phyloP scores from a whole-genome alignment of 805 yeast genomes.

The Wickerhamiella azyma region DNA sequence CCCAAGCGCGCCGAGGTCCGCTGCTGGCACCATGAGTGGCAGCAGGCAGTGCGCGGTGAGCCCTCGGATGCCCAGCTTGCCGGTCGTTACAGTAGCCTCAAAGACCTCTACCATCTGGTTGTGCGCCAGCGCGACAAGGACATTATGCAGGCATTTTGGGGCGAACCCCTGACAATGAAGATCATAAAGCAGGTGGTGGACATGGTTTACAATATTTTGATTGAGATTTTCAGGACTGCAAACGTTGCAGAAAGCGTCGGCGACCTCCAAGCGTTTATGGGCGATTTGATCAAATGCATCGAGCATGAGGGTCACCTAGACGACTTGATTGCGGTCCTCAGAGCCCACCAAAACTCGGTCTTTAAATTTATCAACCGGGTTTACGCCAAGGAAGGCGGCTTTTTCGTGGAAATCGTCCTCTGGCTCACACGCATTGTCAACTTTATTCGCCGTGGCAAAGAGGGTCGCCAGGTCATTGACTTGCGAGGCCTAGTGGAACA shows the following conservation, averaged over 20 bases:
- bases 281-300: conserved; percentile 47
- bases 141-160: conserved; percentile 64
- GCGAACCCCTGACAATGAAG: conserved; percentile 67
- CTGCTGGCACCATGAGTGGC: conserved; percentile 27
- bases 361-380: conserved; percentile 69
- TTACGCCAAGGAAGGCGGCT: conserved; percentile 61
- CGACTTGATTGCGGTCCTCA: conserved; percentile 48
- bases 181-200: conserved; percentile 61
- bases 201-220: conserved; percentile 61
- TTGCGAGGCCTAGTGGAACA: conserved; percentile 28
- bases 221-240: conserved; percentile 52
- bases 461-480: conserved; percentile 31
- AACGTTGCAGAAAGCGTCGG: conserved; percentile 51
- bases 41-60: conserved; percentile 19
- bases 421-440: conserved; percentile 63
- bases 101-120: conserved; percentile 47
- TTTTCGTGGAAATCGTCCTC: conserved; percentile 55
- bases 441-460: conserved; percentile 49
- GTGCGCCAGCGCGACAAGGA: conserved; percentile 65
- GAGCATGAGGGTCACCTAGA: conserved; percentile 50
- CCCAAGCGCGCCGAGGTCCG: conserved; percentile 11
- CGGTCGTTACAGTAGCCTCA: conserved; percentile 36
- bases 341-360: conserved; percentile 56
- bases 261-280: conserved; percentile 50
- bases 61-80: conserved; percentile 9